A percentile compares a stretch with the other conserved stretches of the same genome.
These are phyloP conservation scores for Metarhizium anisopliae DNA, from an alignment of 2,329 filamentous ascomycete genomes.

Conservation along the genomic window DNA sequence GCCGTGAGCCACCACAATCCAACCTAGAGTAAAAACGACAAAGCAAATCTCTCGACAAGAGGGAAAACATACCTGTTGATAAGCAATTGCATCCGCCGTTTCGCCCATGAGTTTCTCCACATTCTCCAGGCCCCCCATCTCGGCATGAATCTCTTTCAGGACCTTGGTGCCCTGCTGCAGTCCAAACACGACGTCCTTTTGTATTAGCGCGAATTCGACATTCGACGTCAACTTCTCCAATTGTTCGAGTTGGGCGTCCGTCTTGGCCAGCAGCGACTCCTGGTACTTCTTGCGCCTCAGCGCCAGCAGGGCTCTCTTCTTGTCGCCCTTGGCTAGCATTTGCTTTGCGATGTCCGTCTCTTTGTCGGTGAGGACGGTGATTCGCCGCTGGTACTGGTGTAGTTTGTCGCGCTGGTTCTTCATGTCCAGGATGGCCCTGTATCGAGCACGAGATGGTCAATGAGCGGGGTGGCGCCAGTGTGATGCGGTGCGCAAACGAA, in stretches of 20 bases:
- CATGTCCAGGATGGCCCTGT: slow-evolving; percentile 90
- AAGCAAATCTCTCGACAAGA: not conserved
- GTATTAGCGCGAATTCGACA: slow-evolving; percentile 93
- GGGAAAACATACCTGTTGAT: slow-evolving; percentile 61
- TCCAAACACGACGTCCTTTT: slow-evolving; percentile 92
- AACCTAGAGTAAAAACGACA: not conserved
- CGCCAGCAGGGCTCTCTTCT: slow-evolving; percentile 73
- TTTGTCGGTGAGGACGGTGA: slow-evolving; percentile 73
- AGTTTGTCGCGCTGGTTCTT: slow-evolving; percentile 97
- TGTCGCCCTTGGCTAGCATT: slow-evolving; percentile 74
- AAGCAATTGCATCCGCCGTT: slow-evolving; percentile 79
- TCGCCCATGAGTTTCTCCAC: slow-evolving; percentile 96
- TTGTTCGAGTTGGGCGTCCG: slow-evolving; percentile 88
- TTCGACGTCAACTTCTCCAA: slow-evolving; percentile 79
- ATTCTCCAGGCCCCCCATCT: slow-evolving; percentile 91
- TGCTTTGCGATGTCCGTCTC: slow-evolving; percentile 80
- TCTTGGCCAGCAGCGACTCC: slow-evolving; percentile 78
- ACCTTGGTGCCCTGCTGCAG: slow-evolving; percentile 87
- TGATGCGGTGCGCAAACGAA: not conserved
- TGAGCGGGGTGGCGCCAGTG: not conserved
- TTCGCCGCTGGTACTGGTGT: slow-evolving; percentile 89
- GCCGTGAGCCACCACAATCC: not conserved
- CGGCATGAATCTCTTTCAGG: slow-evolving; percentile 80
- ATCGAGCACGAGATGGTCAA: not conserved
- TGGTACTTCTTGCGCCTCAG: slow-evolving; percentile 96